phyloP scores from a whole-genome alignment of 2,329 filamentous ascomycete genomes.

The Westerdykella sp. region DNA sequence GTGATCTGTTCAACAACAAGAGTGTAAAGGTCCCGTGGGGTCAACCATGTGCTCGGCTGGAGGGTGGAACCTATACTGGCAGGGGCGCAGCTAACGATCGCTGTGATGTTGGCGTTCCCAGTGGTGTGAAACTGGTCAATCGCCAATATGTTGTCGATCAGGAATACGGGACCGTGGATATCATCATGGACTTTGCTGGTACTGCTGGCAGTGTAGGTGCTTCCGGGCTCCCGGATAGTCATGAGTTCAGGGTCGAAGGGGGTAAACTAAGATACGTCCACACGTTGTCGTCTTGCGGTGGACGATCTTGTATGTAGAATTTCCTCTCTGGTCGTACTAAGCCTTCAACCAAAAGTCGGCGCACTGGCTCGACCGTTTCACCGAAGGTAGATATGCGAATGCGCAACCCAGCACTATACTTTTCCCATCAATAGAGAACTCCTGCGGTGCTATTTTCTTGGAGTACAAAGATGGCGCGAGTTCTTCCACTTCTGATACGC shows the following conservation, averaged over 20 bases:
- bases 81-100: slow-evolving; percentile 17
- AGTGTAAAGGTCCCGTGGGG: slow-evolving; percentile 24
- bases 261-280: slow-evolving; percentile 29
- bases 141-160: slow-evolving; percentile 28
- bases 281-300: slow-evolving; percentile 23
- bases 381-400: too few species aligned
- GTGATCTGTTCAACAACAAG: slow-evolving; percentile 23
- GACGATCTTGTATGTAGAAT: slow-evolving; percentile 17
- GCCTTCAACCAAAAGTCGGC: too few species aligned
- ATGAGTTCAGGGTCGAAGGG: slow-evolving; percentile 27
- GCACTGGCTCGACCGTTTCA: too few species aligned
- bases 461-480: too few species aligned
- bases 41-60: slow-evolving; percentile 21
- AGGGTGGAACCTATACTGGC: slow-evolving; percentile 25
- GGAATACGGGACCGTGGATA: slow-evolving; percentile 26
- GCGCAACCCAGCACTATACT: too few species aligned
- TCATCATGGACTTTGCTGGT: slow-evolving; percentile 27
- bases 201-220: slow-evolving; percentile 5
- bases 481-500: too few species aligned
- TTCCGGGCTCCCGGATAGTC: slow-evolving; percentile 25
- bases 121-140: slow-evolving; percentile 21
- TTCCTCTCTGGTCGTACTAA: neutral
- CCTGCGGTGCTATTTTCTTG: too few species aligned
- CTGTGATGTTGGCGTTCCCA: slow-evolving; percentile 26
- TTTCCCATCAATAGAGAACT: too few species aligned